Evolutionary conservation across 768 basidiomycete species (phyloP), one percentile per base, ranked within the genome.

Genomic region (Leucocoprinus birnbaumii): DNA sequence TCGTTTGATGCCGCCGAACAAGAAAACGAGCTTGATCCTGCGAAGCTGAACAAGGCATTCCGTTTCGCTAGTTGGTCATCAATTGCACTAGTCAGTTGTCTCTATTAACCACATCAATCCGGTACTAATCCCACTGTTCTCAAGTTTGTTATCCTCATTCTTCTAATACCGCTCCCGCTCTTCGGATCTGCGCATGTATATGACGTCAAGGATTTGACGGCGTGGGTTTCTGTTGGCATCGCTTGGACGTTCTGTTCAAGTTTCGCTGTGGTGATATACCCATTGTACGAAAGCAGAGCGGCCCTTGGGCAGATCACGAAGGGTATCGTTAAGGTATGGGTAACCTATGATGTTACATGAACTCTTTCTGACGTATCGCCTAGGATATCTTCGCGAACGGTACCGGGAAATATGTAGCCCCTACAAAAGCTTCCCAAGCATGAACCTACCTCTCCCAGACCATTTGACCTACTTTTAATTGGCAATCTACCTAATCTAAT

Each of bases 151-250:
- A 64, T 91, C 4, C 71, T 91, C 62, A 77, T 91, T 61, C 70
- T 93, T 60, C 51, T 92, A 52, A 83, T 97, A 51, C 95, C 94
- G 0, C 69, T 97, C 1, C 93, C 93, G 2, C 75, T 95, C 7
- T 96, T 96, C 77, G 90, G 89, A 66, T 85, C 91, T 0, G 78
- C 80, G 40, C 87, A 89, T 26, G 71, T 94, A 21, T 94, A 83
- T 58, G 77, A 80, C 21, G 74, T 80, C 38, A 61, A 69, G 9
- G 89, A 88, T 4, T 76, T 92, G 55, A 80, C 83, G 0, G 87
- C 80, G 0, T 97, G 93, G 93, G 87, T 96, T 7, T 71, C 81
- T 41, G 73, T 95, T 53, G 87, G 89, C 2, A 86, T 97, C 56
- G 72, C 86, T 34, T 97, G 94, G 94, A 75, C 86, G 19, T 94